Evolutionary conservation across 495 filamentous ascomycete species (phyloP).

Genomic region (Daldinia concentrica): DNA sequence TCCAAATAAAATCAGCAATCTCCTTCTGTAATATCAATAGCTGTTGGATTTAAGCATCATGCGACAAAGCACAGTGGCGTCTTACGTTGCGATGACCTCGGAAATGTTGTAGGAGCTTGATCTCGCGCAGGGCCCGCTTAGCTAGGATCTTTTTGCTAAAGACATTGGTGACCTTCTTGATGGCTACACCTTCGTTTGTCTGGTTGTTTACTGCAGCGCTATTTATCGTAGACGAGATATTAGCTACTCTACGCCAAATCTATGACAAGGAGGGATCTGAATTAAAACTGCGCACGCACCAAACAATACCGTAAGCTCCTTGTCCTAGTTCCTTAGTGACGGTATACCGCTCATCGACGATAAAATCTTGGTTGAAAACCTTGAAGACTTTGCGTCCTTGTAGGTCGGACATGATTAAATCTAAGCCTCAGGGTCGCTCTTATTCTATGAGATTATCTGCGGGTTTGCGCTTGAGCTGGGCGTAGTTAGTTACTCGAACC

Average conservation of each 20-base stretch:
- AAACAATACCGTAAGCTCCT: slow-evolving; percentile 98
- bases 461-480: slow-evolving; percentile 7
- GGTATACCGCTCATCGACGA: slow-evolving; percentile 97
- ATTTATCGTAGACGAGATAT: slow-evolving; percentile 26
- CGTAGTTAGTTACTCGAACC: background rate
- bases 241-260: slow-evolving; percentile 17
- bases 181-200: slow-evolving; percentile 94
- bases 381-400: slow-evolving; percentile 96
- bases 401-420: slow-evolving; percentile 72
- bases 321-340: slow-evolving; percentile 99
- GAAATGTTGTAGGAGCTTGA: slow-evolving; percentile 98
- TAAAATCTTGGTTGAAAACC: slow-evolving; percentile 99
- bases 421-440: slow-evolving; percentile 1
- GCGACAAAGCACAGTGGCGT: background rate
- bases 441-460: background rate
- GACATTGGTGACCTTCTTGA: slow-evolving; percentile 99
- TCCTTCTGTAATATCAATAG: background rate
- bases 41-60: background rate
- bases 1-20: slow-evolving; percentile 7
- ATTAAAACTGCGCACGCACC: slow-evolving; percentile 64
- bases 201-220: slow-evolving; percentile 92
- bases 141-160: slow-evolving; percentile 99
- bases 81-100: slow-evolving; percentile 74
- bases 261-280: background rate
- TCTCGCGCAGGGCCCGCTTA: slow-evolving; percentile 96